Evolutionary conservation across 177 flowering plant species (phyloP).

Genomic region (Tripterygium wilfordii): DNA sequence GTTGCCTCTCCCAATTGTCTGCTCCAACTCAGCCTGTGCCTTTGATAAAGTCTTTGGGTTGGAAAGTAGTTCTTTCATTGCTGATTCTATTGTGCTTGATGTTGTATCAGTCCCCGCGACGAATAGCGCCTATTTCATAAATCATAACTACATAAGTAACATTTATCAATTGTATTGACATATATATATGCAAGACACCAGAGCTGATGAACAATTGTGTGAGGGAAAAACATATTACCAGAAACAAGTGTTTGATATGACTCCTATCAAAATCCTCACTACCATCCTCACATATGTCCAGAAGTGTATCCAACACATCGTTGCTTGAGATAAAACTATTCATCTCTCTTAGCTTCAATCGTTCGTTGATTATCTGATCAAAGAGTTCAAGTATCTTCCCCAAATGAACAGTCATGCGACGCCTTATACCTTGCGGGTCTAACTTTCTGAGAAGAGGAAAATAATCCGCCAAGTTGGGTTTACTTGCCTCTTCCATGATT

Average conservation of each 20-base stretch:
- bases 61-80: slow-evolving; percentile 22
- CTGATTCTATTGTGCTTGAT: slow-evolving; percentile 26
- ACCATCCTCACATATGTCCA: slow-evolving; percentile 13
- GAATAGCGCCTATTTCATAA: slow-evolving; percentile 22
- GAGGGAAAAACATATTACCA: slow-evolving; percentile 25
- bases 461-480: slow-evolving; percentile 38
- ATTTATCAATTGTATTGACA: no score
- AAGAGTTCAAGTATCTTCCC: slow-evolving; percentile 22
- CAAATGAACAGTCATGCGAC: slow-evolving; percentile 14
- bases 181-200: no score
- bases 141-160: no score
- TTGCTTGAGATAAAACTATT: not conserved
- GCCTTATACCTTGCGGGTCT: slow-evolving; percentile 24
- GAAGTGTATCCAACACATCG: slow-evolving; percentile 37
- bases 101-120: slow-evolving; percentile 22
- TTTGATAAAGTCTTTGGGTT: slow-evolving; percentile 12
- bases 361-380: slow-evolving; percentile 15
- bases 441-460: slow-evolving; percentile 22
- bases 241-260: slow-evolving; percentile 17
- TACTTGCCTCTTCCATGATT: slow-evolving; percentile 30
- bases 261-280: slow-evolving; percentile 10
- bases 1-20: slow-evolving; percentile 11
- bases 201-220: no score
- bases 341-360: slow-evolving; percentile 16
- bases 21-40: slow-evolving; percentile 17